These are phyloP conservation scores for Sporobolomyces phaffii DNA, from an alignment of 768 basidiomycete genomes.

Conservation along the genomic window DNA sequence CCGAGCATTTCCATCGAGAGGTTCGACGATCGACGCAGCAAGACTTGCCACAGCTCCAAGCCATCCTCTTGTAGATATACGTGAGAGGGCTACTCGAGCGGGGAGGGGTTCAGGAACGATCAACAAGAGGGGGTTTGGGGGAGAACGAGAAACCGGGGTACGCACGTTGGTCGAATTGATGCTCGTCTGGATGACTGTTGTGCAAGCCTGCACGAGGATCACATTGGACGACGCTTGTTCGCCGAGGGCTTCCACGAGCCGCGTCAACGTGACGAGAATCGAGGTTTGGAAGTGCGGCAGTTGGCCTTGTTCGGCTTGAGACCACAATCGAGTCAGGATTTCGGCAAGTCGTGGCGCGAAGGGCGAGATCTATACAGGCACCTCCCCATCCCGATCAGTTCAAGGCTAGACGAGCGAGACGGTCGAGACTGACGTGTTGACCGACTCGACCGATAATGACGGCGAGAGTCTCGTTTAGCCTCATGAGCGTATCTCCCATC, in stretches of 20 bases:
- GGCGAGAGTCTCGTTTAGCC: conserved; percentile 65
- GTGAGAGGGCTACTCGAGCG: conserved; percentile 23
- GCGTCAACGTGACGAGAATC: conserved; percentile 64
- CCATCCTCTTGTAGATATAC: conserved; percentile 66
- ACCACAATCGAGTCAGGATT: conserved; percentile 68
- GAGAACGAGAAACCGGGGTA: not conserved
- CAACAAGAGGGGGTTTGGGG: no score
- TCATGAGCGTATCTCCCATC: conserved; percentile 67
- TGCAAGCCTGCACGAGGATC: conserved; percentile 56
- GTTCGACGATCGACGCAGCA: conserved; percentile 46
- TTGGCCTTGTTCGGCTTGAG: conserved; percentile 42
- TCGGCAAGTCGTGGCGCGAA: conserved; percentile 58
- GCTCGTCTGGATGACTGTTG: conserved; percentile 63
- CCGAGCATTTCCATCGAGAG: conserved; percentile 54
- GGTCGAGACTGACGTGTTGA: conserved; percentile 44
- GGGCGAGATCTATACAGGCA: conserved; percentile 58
- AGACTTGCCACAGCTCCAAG: conserved; percentile 61
- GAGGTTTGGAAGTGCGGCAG: conserved; percentile 47
- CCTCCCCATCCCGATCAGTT: not conserved
- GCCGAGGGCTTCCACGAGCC: conserved; percentile 61
- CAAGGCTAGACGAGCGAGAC: no score
- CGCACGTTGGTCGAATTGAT: conserved; percentile 55
- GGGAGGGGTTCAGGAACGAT: not conserved
- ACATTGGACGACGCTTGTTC: conserved; percentile 58
- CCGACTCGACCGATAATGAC: conserved; percentile 58